phyloP scores from a whole-genome alignment of 2,329 filamentous ascomycete species.

The Diplodia mutila region DNA sequence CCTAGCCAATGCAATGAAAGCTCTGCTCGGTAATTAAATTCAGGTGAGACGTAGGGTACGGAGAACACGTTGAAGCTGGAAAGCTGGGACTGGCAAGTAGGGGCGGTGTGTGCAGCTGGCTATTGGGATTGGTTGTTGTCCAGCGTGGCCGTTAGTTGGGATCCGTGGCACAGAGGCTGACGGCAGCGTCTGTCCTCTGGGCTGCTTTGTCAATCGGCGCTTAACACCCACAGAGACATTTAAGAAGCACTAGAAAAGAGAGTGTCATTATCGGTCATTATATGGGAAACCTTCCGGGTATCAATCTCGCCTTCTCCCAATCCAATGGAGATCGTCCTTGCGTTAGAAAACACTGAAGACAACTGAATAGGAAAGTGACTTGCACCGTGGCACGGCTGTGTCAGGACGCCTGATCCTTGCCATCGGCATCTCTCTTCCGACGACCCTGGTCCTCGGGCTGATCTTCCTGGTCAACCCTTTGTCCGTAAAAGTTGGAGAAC shows the following conservation, averaged over 20 bases:
- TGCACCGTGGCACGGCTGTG: not conserved
- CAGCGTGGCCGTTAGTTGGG: not conserved
- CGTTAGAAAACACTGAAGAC: not conserved
- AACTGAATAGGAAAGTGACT: not conserved
- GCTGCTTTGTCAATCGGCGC: not conserved
- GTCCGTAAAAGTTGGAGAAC: not conserved
- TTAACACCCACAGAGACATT: not conserved
- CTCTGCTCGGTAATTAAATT: not conserved
- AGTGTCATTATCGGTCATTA: not conserved
- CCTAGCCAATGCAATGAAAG: not conserved
- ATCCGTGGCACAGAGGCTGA: slow-evolving; percentile 3
- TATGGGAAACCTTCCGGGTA: not conserved
- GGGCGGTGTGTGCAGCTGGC: not conserved
- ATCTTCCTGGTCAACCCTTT: not conserved
- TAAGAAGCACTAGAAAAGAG: too few species aligned
- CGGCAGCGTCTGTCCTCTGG: not conserved
- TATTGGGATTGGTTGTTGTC: not conserved
- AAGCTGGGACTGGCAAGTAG: not conserved
- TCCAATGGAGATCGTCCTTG: not conserved
- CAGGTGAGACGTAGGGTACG: not conserved
- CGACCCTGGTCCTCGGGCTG: not conserved
- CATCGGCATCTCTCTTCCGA: not conserved
- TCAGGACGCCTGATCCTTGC: slow-evolving; percentile 2
- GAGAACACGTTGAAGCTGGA: not conserved
- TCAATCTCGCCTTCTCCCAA: not conserved